Base-by-base conservation (phyloP, 2,329 filamentous ascomycete genomes). In the Chrysosporium queenslandicum region DNA sequence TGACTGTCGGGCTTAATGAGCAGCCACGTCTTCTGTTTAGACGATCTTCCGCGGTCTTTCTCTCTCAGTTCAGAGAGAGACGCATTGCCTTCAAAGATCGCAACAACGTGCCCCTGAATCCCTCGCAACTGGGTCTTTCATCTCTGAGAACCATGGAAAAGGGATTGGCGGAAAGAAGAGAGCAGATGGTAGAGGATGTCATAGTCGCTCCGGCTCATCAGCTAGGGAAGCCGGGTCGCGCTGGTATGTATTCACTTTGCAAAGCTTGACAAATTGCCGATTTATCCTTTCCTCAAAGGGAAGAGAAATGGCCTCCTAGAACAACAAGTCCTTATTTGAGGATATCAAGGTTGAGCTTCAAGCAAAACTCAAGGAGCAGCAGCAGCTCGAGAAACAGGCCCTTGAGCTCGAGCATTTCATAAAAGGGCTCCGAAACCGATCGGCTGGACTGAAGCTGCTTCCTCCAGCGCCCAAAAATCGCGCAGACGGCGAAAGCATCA, bases 381-480 rank as follows among this genome's bases (percentile, higher is more conserved):
- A 16, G 27, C 11, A 32, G 11, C 45, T 48, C 7, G 27, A 48
- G 36, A 34, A 48, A 23, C 14, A 37, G n/a, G 27, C n/a, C 18
- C 14, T 37, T 48, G 27, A 18, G 7, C 27, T 48, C 9, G 27
- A 36, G 18, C 6, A 34, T 8, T 48, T 48, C 18, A 37, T 48
- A 18, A 21, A 9, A 4, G 45, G 14, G 9, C 27, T 36, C n/a
- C 11, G 36, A 36, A 14, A 37, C 27, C 45, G 45, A n/a, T 18
- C 32, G 8, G 29, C 29, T 34, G 45, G 36, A 25, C 29, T 48
- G 45, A 16, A 34, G 14, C 45, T 20, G 34, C 20, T 51, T 51
- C 48, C 37, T 51, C 48, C 48, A 51, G 48, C 29, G 48, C 48
- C 21, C 20, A 32, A 21, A 34, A 43, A 21, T n/a, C 48, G 20